These are phyloP conservation scores for Leptographium radiaticola DNA, from an alignment of 2,329 filamentous ascomycete genomes.

Conservation along the genomic window DNA sequence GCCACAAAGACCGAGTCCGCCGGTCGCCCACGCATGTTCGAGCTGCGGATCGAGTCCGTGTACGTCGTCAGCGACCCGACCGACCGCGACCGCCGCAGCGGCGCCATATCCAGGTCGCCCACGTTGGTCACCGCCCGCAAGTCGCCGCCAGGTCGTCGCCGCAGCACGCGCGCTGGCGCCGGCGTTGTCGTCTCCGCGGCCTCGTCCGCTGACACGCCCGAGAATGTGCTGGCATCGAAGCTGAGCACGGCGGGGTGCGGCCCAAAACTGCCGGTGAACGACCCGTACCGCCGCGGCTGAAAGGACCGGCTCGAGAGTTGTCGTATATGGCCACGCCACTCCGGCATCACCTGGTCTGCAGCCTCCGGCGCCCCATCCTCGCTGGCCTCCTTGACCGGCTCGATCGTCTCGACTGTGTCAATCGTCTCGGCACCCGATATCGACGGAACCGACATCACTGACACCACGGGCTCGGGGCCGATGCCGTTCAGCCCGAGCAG, in stretches of 20 bases:
- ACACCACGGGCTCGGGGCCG: not conserved
- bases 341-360: not conserved
- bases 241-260: slow-evolving; percentile 40
- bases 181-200: slow-evolving; percentile 32
- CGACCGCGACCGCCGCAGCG: slow-evolving; percentile 40
- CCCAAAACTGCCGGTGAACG: slow-evolving; percentile 43
- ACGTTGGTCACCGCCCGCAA: slow-evolving; percentile 55
- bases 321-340: slow-evolving; percentile 26
- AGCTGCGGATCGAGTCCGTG: slow-evolving; percentile 47
- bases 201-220: slow-evolving; percentile 35
- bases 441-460: not conserved
- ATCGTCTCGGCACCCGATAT: slow-evolving; percentile 14
- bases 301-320: slow-evolving; percentile 36
- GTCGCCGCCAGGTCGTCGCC: slow-evolving; percentile 63
- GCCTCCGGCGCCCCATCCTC: not conserved
- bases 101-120: slow-evolving; percentile 40
- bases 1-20: slow-evolving; percentile 30
- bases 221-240: slow-evolving; percentile 47
- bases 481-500: slow-evolving; percentile 18
- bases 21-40: slow-evolving; percentile 32
- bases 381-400: slow-evolving; percentile 8
- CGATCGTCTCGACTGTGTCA: no score
- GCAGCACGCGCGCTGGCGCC: slow-evolving; percentile 47
- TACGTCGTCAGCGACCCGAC: slow-evolving; percentile 47
- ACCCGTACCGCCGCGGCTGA: slow-evolving; percentile 42